Base-by-base conservation (phyloP, 1,284 basidiomycete species). In the Austropuccinia psidii region DNA sequence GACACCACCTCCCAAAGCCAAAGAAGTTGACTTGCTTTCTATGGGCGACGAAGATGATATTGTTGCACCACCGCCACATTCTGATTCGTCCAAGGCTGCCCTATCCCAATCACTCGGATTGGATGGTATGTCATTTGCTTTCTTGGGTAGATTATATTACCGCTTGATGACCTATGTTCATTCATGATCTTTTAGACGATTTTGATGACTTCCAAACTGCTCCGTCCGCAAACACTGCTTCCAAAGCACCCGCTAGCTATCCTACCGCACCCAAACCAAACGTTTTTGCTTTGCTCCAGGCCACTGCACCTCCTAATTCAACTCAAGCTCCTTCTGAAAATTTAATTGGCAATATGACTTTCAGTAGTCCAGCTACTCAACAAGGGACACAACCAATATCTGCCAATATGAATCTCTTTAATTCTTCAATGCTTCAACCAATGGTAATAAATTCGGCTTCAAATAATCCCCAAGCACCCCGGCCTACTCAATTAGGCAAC, bases 161-260 rank as follows among this genome's bases (percentile, higher is more conserved):
- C 37, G 2, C 29, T 24, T 52, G 21, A 47, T 57, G 24, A 43
- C 21, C 29, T 33, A 21, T 33, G 21, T 37, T 24, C 19, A 29
- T 50, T 19, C 21, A 8, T 47, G 15, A 17, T 27, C 45, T 31
- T 43, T 11, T 43, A 72, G 68, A 62, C 47, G 68, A 72, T 27
- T 72, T 72, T 49, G 68, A 72, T 37, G 68, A 72, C 33, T 72
- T 72, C 21, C 68, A 72, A 39, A 61, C 68, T 11, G 68, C 68
- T 60, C 68, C 68, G 8, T 43, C 58, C 7, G 35, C 41, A 19
- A 29, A 39, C 29, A 41, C 55, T 49, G 33, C 24, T 31, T 35
- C 47, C 9, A 37, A 41, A n/a, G 41, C 24, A 17, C 19, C n/a
- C 19, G 52, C 19, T 7, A n/a, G 9, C 4, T 62, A 39, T 24